phyloP scores from a whole-genome alignment of 1,284 basidiomycete species.

The Hemileia vastatrix region DNA sequence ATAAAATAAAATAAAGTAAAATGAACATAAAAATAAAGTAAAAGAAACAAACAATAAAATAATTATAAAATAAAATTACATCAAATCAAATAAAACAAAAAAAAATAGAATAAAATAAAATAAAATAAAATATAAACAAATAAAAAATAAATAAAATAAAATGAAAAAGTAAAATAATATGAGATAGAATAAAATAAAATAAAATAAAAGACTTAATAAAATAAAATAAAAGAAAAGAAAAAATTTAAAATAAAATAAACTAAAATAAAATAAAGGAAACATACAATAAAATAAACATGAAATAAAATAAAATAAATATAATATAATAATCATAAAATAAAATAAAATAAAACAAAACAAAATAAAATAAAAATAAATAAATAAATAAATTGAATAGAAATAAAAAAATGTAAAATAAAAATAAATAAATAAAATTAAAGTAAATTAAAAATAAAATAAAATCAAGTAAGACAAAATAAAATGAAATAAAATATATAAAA shows the following conservation, averaged over 20 bases:
- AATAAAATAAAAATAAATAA: background rate
- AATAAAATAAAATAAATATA: background rate
- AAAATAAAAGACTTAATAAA: background rate
- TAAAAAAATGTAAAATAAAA: background rate
- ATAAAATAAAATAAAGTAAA: background rate
- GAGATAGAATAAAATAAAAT: background rate
- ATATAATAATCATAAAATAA: background rate
- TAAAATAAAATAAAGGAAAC: background rate
- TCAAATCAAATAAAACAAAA: background rate
- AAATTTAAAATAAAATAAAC: background rate
- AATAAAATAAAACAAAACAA: background rate
- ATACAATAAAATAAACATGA: background rate
- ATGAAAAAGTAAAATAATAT: background rate
- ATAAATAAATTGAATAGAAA: background rate
- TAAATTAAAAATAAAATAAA: conserved; percentile 1
- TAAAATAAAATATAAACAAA: background rate
- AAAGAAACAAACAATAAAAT: background rate
- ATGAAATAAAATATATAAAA: background rate
- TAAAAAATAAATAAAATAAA: background rate
- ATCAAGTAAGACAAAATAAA: background rate
- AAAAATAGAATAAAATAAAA: background rate
- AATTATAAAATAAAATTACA: background rate
- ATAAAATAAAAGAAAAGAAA: background rate
- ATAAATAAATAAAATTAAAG: background rate
- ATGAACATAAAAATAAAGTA: background rate